These are phyloP conservation scores for Aureobasidium sp. DNA, from an alignment of 2,329 filamentous ascomycete species.

Conservation along the genomic window DNA sequence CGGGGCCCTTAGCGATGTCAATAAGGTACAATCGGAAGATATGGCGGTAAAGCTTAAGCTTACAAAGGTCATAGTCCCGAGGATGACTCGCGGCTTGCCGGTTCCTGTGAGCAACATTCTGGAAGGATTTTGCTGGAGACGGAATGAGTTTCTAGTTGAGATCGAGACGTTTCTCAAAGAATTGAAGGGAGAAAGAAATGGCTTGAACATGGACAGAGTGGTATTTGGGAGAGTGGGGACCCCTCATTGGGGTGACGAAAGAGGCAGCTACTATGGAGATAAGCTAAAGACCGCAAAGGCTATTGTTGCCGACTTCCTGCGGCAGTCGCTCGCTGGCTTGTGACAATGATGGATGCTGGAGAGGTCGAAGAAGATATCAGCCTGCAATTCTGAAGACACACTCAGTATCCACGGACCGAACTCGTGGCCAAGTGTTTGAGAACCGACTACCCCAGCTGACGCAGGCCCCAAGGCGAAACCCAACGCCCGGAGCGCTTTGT, in stretches of 20 bases:
- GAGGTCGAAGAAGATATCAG: neutral
- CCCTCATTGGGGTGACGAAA: conserved; percentile 5
- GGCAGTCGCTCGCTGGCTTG: neutral
- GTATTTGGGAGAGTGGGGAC: neutral
- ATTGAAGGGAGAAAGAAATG: neutral
- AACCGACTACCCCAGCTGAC: neutral
- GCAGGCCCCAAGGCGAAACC: neutral
- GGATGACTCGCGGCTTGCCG: conserved; percentile 61
- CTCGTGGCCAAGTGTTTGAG: neutral
- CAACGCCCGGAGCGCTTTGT: conserved; percentile 4
- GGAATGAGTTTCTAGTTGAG: neutral
- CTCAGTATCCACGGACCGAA: neutral
- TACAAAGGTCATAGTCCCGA: conserved; percentile 82
- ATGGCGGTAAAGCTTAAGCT: conserved; percentile 18
- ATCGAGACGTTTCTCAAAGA: neutral
- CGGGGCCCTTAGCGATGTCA: conserved; percentile 35
- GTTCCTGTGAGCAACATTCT: conserved; percentile 33
- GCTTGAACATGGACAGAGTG: neutral
- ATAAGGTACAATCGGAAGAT: neutral
- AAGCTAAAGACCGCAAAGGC: neutral
- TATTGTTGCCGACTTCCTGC: neutral
- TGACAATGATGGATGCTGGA: neutral
- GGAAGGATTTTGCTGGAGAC: neutral
- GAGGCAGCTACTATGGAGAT: conserved; percentile 7
- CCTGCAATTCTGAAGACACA: neutral